Evolutionary conservation across 2,329 filamentous ascomycete species (phyloP).

Genomic region (Ciborinia camelliae): DNA sequence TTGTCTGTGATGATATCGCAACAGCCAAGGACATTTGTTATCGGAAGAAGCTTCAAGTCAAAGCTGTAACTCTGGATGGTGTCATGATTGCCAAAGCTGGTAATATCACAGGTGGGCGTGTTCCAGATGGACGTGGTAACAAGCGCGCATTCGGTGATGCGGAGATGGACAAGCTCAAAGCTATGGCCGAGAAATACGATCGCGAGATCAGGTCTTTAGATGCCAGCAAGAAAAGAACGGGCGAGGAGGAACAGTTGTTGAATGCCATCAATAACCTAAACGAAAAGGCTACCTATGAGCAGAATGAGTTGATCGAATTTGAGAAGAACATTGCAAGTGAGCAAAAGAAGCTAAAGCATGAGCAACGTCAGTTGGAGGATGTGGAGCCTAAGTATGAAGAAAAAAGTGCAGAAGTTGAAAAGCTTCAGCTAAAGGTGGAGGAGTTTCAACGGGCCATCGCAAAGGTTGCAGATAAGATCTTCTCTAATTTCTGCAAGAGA

Average conservation of each 20-base stretch:
- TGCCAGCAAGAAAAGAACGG: conserved; percentile 69
- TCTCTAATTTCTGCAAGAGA: conserved; percentile 77
- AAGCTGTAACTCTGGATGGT: conserved; percentile 93
- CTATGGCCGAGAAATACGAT: conserved; percentile 69
- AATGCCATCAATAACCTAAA: conserved; percentile 78
- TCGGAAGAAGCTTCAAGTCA: conserved; percentile 76
- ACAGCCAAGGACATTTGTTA: conserved; percentile 90
- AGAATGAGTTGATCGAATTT: conserved; percentile 73
- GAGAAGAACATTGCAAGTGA: conserved; percentile 83
- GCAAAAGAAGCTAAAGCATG: conserved; percentile 72
- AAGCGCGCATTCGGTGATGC: conserved; percentile 86
- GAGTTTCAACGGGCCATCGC: conserved; percentile 63
- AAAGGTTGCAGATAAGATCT: conserved; percentile 83
- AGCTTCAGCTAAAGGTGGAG: conserved; percentile 53
- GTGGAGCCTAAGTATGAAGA: conserved; percentile 74
- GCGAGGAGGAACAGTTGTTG: conserved; percentile 76
- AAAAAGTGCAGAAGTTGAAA: conserved; percentile 65
- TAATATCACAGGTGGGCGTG: conserved; percentile 91
- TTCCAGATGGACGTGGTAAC: conserved; percentile 68
- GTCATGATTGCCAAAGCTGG: conserved; percentile 95
- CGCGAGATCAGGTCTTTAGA: conserved; percentile 78
- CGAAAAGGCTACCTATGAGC: conserved; percentile 66
- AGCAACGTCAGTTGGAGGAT: conserved; percentile 69
- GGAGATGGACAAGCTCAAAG: conserved; percentile 81
- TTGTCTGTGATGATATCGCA: conserved; percentile 85